Evolutionary conservation across 2,329 filamentous ascomycete species (phyloP).

Genomic region (Diaporthe citriasiana): DNA sequence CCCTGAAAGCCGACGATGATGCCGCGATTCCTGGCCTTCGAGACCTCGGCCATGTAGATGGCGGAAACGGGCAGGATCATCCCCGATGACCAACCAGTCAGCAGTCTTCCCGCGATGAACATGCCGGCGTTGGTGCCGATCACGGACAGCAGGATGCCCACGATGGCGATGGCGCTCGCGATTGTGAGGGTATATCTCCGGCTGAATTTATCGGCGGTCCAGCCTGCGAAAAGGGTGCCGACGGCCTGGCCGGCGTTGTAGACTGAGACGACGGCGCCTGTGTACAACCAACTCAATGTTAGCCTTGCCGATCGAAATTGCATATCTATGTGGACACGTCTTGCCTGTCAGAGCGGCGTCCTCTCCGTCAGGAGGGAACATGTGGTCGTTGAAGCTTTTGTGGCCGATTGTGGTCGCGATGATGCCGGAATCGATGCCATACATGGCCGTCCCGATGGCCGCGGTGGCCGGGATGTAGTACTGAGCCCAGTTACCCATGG

Average conservation of each 20-base stretch:
- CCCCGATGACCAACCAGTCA: conserved; percentile 48
- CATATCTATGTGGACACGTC: not conserved
- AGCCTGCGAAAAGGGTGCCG: conserved; percentile 50
- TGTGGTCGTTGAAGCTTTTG: conserved; percentile 50
- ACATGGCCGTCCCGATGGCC: conserved; percentile 34
- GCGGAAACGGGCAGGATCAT: conserved; percentile 46
- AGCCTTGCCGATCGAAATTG: not conserved
- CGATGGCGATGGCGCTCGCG: conserved; percentile 46
- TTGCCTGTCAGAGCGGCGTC: conserved; percentile 47
- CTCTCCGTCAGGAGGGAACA: conserved; percentile 48
- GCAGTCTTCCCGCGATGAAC: conserved; percentile 48
- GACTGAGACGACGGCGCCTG: conserved; percentile 51
- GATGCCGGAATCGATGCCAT: conserved; percentile 47
- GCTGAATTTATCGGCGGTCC: conserved; percentile 52
- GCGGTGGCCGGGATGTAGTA: conserved; percentile 23
- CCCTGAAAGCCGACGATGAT: conserved; percentile 50
- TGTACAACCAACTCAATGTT: not conserved
- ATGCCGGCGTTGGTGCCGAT: conserved; percentile 42
- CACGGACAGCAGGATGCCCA: conserved; percentile 18
- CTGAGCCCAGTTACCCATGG: conserved; percentile 22
- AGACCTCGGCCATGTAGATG: conserved; percentile 49
- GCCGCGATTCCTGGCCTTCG: conserved; percentile 47
- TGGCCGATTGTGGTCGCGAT: conserved; percentile 53
- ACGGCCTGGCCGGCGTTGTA: conserved; percentile 53
- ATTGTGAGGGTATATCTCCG: conserved; percentile 52